phyloP scores from a whole-genome alignment of 2,329 filamentous ascomycete genomes.

The Paraphoma sp. region DNA sequence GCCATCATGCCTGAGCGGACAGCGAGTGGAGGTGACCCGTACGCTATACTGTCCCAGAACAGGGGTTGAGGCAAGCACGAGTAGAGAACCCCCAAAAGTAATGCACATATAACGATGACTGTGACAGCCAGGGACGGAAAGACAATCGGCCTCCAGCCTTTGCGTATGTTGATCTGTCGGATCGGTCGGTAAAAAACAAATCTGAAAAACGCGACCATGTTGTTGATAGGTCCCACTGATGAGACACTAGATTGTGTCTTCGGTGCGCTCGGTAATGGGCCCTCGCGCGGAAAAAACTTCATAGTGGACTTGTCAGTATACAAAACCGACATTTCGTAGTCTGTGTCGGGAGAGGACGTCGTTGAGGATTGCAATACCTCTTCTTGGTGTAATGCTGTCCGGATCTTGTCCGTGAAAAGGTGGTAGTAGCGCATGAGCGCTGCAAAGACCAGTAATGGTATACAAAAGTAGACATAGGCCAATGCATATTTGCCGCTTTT shows the following conservation, averaged over 20 bases:
- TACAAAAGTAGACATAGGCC: slow-evolving; percentile 87
- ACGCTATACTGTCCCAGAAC: slow-evolving; percentile 86
- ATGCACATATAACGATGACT: slow-evolving; percentile 69
- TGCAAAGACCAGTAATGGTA: slow-evolving; percentile 73
- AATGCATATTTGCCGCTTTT: slow-evolving; percentile 84
- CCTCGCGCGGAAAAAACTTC: slow-evolving; percentile 77
- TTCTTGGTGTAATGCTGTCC: slow-evolving; percentile 87
- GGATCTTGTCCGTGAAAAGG: slow-evolving; percentile 91
- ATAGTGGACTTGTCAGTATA: slow-evolving; percentile 67
- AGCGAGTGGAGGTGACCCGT: slow-evolving; percentile 86
- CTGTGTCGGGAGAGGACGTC: slow-evolving; percentile 61
- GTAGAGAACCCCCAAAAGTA: slow-evolving; percentile 79
- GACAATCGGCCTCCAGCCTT: slow-evolving; percentile 69
- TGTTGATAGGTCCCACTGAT: slow-evolving; percentile 76
- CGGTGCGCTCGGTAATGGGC: slow-evolving; percentile 65
- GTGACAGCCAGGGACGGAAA: slow-evolving; percentile 82
- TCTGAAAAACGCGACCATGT: slow-evolving; percentile 79
- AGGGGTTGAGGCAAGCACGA: slow-evolving; percentile 87
- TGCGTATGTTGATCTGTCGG: slow-evolving; percentile 70
- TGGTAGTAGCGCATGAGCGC: slow-evolving; percentile 79
- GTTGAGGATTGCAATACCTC: slow-evolving; percentile 72
- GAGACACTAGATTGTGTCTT: slow-evolving; percentile 74
- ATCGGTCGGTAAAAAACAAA: slow-evolving; percentile 90
- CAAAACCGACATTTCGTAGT: slow-evolving; percentile 68
- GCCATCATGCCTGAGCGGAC: slow-evolving; percentile 91